Percentiles rank a stretch among this genome's conserved stretches.
phyloP scores from a whole-genome alignment of 2,329 filamentous ascomycete species.

The Xylariaceae sp. region DNA sequence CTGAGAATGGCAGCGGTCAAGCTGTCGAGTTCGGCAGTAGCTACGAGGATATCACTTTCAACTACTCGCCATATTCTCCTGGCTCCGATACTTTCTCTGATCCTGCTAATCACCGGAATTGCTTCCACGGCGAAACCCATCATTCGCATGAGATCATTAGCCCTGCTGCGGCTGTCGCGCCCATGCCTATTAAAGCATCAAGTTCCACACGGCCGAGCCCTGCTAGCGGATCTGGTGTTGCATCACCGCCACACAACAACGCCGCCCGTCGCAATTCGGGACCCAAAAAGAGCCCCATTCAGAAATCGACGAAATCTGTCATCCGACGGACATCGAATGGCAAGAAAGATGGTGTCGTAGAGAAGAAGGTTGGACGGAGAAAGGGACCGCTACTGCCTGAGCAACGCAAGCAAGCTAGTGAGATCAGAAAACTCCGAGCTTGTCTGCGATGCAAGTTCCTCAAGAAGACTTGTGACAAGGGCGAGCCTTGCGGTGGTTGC shows the following conservation, averaged over 20 bases:
- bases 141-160: conserved; percentile 59
- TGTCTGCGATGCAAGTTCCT: conserved; percentile 97
- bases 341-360: conserved; percentile 73
- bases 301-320: conserved; percentile 81
- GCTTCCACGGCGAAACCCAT: conserved; percentile 56
- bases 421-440: conserved; percentile 91
- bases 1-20: conserved; percentile 62
- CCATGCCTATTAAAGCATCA: conserved; percentile 66
- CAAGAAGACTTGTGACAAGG: conserved; percentile 98
- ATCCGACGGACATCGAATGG: conserved; percentile 73
- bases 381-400: conserved; percentile 88
- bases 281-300: conserved; percentile 72
- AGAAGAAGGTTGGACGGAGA: conserved; percentile 91
- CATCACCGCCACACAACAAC: conserved; percentile 58
- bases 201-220: conserved; percentile 59
- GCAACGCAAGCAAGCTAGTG: conserved; percentile 92
- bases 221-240: conserved; percentile 57
- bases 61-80: conserved; percentile 78
- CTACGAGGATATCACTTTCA: conserved; percentile 76
- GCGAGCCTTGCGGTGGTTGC: conserved; percentile 91
- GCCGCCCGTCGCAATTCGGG: conserved; percentile 66
- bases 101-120: conserved; percentile 57
- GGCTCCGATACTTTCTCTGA: conserved; percentile 73
- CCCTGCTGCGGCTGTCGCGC: conserved; percentile 64
- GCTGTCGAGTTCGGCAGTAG: conserved; percentile 67